phyloP scores from a whole-genome alignment of 1,139 yeast species.

The Tardiomyces digboiensis region DNA sequence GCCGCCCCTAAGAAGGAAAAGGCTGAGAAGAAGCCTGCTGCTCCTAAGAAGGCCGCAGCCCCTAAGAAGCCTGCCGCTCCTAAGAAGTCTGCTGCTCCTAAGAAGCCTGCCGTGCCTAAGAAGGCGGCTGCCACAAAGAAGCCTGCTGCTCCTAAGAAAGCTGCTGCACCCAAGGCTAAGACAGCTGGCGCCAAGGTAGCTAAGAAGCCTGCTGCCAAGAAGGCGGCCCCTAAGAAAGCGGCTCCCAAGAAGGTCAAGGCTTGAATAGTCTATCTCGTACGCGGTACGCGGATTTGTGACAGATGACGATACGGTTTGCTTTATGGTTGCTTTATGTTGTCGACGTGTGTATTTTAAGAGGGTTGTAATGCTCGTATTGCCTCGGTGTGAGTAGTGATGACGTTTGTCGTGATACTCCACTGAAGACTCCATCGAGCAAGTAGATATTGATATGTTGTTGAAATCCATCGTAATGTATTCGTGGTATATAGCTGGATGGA shows the following conservation, averaged over 20 bases:
- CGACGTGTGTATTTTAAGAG: background rate
- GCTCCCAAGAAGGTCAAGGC: conserved; percentile 14
- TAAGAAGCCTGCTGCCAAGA: conserved; percentile 24
- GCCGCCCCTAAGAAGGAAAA: conserved; percentile 8
- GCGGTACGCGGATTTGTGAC: background rate
- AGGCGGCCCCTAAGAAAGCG: conserved; percentile 15
- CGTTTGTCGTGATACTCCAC: too few species aligned
- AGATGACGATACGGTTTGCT: background rate
- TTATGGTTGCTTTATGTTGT: background rate
- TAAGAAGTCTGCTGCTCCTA: conserved; percentile 41
- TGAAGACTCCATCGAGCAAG: too few species aligned
- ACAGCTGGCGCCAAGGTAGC: conserved; percentile 12
- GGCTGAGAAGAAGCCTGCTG: conserved; percentile 18
- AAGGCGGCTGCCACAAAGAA: conserved; percentile 27
- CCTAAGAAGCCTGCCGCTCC: conserved; percentile 48
- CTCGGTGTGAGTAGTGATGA: too few species aligned
- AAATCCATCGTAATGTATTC: too few species aligned
- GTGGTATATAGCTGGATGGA: too few species aligned
- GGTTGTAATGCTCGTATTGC: background rate
- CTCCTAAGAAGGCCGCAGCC: conserved; percentile 30
- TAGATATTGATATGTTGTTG: too few species aligned
- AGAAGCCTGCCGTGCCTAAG: conserved; percentile 41
- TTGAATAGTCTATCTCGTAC: conserved; percentile 1
- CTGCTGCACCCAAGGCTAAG: conserved; percentile 12
- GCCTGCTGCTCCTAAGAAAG: conserved; percentile 24